Evolutionary conservation across 768 basidiomycete genomes (phyloP).

Genomic region (Collybiopsis confluens): DNA sequence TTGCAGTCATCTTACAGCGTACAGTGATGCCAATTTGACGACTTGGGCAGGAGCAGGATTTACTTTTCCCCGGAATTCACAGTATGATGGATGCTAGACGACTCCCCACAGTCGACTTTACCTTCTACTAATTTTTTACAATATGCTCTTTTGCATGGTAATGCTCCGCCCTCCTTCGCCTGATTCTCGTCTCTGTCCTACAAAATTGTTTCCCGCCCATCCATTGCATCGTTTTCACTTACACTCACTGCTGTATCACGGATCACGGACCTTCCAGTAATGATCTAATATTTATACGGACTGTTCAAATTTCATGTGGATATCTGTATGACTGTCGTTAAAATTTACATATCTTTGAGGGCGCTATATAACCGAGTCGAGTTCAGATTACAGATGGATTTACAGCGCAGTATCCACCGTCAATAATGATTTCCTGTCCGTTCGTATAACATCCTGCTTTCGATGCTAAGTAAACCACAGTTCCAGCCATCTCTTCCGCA

Average conservation of each 20-base stretch:
- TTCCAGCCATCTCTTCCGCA: slow-evolving; percentile 71
- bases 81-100: slow-evolving; percentile 11
- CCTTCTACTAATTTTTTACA: not conserved
- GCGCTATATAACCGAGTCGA: slow-evolving; percentile 2
- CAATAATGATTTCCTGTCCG: slow-evolving; percentile 74
- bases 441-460: slow-evolving; percentile 70
- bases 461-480: slow-evolving; percentile 71
- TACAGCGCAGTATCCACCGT: slow-evolving; percentile 70
- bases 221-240: not conserved
- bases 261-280: not conserved
- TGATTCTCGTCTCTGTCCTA: not conserved
- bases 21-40: slow-evolving; percentile 79
- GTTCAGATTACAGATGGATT: slow-evolving; percentile 52
- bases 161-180: not conserved
- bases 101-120: not conserved
- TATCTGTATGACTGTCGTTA: not conserved
- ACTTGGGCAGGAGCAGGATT: slow-evolving; percentile 80
- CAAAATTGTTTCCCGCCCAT: not conserved
- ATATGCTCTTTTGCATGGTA: slow-evolving; percentile 2
- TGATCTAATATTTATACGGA: not conserved
- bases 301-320: not conserved
- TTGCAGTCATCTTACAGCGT: slow-evolving; percentile 46
- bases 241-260: not conserved
- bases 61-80: slow-evolving; percentile 63
- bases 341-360: not conserved